phyloP scores from a whole-genome alignment of 139 green algal species.

The Spirogloea muscicola region DNA sequence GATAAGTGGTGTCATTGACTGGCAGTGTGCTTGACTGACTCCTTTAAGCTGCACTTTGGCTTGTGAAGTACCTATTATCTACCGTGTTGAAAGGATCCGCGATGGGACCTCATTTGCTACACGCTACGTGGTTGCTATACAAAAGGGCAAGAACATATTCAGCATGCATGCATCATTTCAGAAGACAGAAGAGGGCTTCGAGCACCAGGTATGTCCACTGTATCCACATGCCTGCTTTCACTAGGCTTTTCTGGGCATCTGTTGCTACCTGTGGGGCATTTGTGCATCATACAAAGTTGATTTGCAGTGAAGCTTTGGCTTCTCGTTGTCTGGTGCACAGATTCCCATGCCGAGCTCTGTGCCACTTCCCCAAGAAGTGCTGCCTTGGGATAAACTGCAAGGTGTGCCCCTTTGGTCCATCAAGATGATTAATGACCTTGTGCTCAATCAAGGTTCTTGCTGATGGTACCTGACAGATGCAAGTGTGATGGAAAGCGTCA shows the following conservation, averaged over 20 bases:
- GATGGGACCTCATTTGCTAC: slow-evolving; percentile 15
- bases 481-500: too few relatives aligned
- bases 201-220: slow-evolving; percentile 10
- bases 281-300: too few relatives aligned
- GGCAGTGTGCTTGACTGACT: not conserved
- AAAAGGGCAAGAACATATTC: slow-evolving; percentile 25
- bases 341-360: not conserved
- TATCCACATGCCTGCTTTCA: too few relatives aligned
- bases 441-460: too few relatives aligned
- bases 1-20: not conserved
- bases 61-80: slow-evolving; percentile 14
- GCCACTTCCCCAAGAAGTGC: not conserved
- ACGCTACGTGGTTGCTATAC: slow-evolving; percentile 13
- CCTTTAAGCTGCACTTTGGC: not conserved
- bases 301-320: too few relatives aligned
- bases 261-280: too few relatives aligned
- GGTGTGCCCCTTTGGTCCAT: too few relatives aligned
- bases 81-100: slow-evolving; percentile 7
- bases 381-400: slow-evolving; percentile 1
- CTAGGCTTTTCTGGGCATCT: too few relatives aligned
- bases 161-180: slow-evolving; percentile 26
- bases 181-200: not conserved
- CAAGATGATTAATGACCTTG: too few relatives aligned
- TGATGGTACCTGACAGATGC: too few relatives aligned
- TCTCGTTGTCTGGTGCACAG: too few relatives aligned